phyloP scores from a whole-genome alignment of 345 rosid species.

The Excoecaria agallocha region DNA sequence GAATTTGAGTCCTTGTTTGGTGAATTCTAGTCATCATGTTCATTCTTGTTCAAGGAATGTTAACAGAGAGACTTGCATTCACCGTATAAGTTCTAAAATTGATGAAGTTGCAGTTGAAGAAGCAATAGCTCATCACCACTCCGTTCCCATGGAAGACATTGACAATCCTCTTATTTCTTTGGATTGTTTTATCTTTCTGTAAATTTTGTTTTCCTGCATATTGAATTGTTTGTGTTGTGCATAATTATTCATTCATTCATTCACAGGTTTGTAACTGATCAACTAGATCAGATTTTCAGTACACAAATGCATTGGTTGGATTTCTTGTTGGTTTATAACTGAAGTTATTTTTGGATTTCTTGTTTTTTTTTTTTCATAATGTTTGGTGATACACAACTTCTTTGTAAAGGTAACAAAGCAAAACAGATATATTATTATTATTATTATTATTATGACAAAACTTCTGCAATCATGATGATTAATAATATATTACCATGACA shows the following conservation, averaged over 20 bases:
- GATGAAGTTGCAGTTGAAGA: conserved; percentile 42
- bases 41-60: conserved; percentile 32
- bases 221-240: conserved; percentile 2
- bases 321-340: not conserved
- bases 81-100: conserved; percentile 52
- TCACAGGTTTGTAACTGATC: not conserved
- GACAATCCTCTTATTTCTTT: conserved; percentile 76
- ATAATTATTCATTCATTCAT: conserved; percentile 6
- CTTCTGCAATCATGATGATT: too few species aligned
- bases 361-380: too few species aligned
- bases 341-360: not conserved
- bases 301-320: not conserved
- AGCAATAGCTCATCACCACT: conserved; percentile 31
- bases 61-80: conserved; percentile 44
- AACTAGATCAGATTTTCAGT: conserved; percentile 10
- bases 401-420: too few species aligned
- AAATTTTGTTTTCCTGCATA: conserved; percentile 12
- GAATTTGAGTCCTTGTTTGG: conserved; percentile 27
- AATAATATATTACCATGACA: too few species aligned
- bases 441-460: too few species aligned
- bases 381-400: too few species aligned
- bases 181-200: conserved; percentile 92
- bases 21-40: conserved; percentile 18
- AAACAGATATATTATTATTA: too few species aligned
- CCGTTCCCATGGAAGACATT: conserved; percentile 48